Conservation (phyloP, 1,284 basidiomycete genomes). For the Inonotus hispidus region DNA sequence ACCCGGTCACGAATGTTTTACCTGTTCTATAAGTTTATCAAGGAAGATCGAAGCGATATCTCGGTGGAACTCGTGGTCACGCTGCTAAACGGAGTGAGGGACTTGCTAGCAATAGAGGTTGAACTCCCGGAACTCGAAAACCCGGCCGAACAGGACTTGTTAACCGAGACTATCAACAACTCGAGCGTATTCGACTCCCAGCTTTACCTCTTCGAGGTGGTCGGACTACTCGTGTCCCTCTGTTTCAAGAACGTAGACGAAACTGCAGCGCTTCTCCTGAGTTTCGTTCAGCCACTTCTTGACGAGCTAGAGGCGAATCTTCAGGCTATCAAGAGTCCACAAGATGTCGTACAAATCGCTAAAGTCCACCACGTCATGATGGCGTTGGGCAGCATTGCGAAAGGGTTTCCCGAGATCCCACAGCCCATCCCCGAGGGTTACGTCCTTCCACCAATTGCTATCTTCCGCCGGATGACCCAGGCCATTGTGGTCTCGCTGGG, state of each 20-base stretch:
- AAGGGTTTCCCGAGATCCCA: conserved; percentile 92
- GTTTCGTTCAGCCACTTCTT: conserved; percentile 79
- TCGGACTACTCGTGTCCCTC: conserved; percentile 80
- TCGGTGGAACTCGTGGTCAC: conserved; percentile 66
- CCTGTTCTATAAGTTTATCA: conserved; percentile 91
- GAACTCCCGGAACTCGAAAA: conserved; percentile 65
- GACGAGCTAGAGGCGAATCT: conserved; percentile 70
- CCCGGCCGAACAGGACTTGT: conserved; percentile 53
- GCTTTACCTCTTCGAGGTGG: conserved; percentile 92
- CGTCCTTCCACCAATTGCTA: conserved; percentile 70
- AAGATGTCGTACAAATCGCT: conserved; percentile 72
- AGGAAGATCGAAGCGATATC: conserved; percentile 78
- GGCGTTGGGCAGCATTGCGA: conserved; percentile 91
- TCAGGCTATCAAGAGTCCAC: conserved; percentile 50
- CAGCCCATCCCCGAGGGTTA: conserved; percentile 60
- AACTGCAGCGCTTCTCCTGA: conserved; percentile 68
- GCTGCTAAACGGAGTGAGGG: conserved; percentile 72
- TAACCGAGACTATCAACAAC: conserved; percentile 77
- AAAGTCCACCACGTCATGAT: conserved; percentile 95
- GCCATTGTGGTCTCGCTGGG: conserved; percentile 86
- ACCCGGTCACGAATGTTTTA: conserved; percentile 86
- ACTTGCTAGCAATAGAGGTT: conserved; percentile 60
- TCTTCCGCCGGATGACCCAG: conserved; percentile 87
- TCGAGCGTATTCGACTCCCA: conserved; percentile 84
- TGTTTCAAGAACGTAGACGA: conserved; percentile 66